Percentiles rank a stretch among this genome's conserved stretches.
phyloP scores from a whole-genome alignment of 2,329 filamentous ascomycete genomes.

The Colletotrichum chlorophyti region DNA sequence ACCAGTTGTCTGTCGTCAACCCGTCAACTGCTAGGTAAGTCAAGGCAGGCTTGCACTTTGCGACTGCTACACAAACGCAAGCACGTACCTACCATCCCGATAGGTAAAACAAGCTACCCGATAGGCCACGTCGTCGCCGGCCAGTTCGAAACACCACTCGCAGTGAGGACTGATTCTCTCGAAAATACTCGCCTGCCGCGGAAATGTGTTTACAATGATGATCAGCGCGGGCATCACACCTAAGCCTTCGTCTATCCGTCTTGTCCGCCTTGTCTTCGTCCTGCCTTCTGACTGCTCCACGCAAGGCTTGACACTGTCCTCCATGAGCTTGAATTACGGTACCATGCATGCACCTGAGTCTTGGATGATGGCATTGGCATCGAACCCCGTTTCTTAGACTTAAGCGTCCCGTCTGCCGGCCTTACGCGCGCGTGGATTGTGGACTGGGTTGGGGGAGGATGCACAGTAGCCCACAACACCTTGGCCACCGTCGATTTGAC shows the following conservation, averaged over 20 bases:
- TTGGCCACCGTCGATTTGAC: neutral
- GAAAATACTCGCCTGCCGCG: no score
- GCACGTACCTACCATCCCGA: no score
- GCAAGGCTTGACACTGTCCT: neutral
- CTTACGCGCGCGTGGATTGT: no score
- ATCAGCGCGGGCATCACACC: slow-evolving; percentile 12
- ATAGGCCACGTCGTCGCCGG: neutral
- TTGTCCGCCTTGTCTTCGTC: slow-evolving; percentile 11
- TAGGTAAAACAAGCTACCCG: neutral
- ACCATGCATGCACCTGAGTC: slow-evolving; percentile 20
- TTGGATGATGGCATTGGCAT: slow-evolving; percentile 28
- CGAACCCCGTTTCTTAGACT: neutral
- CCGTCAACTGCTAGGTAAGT: no score
- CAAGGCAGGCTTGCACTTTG: no score
- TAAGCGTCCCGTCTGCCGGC: slow-evolving; percentile 2
- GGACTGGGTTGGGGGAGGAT: neutral
- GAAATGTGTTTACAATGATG: slow-evolving; percentile 18
- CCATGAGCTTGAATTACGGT: slow-evolving; percentile 24
- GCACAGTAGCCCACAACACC: slow-evolving; percentile 1
- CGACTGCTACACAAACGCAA: no score
- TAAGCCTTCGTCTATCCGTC: slow-evolving; percentile 19
- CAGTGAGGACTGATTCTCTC: neutral
- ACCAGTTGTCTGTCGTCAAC: no score
- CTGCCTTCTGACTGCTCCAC: neutral
- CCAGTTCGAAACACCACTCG: neutral